Evolutionary conservation across 73 alveolate species (phyloP), one percentile per base, ranked within the genome.

Genomic region (Paramecium octaurelia): DNA sequence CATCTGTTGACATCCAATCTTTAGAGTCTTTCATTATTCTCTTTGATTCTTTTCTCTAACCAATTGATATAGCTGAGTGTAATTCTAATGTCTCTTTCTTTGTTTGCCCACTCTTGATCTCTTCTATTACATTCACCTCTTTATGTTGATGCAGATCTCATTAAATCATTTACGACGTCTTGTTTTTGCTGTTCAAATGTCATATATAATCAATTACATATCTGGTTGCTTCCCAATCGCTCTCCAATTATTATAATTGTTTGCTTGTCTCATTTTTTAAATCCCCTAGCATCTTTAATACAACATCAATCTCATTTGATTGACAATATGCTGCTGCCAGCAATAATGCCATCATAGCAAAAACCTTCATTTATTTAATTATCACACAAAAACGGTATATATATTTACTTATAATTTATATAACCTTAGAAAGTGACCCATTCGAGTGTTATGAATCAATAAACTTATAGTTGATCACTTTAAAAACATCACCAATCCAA

Each of bases 21-120:
- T 34, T 14, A 36, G 9, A 75, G 58, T 16, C 88, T 29, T 34
- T 29, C 88, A 36, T 75, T 36, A 75, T 75, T 75, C 40, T 75
- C 88, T 75, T 75, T 75, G 5, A 75, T 75, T 75, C 88, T 75
- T 36, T 75, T 75, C 10, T 75, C 88, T 34, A 75, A 60, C 88
- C 88, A 75, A 36, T 36, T 75, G 14, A 75, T 75, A 36, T 31
- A 75, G 23, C 88, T 75, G n/a, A 75, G 29, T 34, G 88, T 75
- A 3, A 75, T 75, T 75, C 59, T 34, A 36, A 75, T 75, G 40
- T 75, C 88, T 14, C 88, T 14, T 40, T 75, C 88, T 44, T 75
- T 75, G 31, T 75, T 75, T 36, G 60, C 68, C 60, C 58, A 34
- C 10, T 75, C 60, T 44, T 75, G 18, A 75, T 75, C 88, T 44